Evolutionary conservation across 495 filamentous ascomycete genomes (phyloP).

Genomic region (Bathelium albidoporum): DNA sequence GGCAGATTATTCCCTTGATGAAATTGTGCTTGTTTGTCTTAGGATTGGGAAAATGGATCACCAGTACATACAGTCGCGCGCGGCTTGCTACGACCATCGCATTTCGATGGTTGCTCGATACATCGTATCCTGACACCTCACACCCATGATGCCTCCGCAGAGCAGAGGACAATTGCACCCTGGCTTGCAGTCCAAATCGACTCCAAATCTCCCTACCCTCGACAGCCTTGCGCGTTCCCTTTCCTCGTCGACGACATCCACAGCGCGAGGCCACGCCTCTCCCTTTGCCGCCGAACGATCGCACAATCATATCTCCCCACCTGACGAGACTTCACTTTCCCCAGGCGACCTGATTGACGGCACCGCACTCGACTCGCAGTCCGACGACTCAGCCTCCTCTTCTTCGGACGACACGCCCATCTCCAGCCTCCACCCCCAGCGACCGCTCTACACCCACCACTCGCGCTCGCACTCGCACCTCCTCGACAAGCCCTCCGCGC

Average conservation of each 20-base stretch:
- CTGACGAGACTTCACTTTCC: constrained; percentile 22
- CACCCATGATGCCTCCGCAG: constrained; percentile 26
- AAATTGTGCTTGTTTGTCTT: too few relatives aligned
- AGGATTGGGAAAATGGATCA: too few relatives aligned
- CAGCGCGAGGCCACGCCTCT: not conserved
- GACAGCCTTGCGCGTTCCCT: constrained; percentile 3
- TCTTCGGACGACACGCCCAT: constrained; percentile 14
- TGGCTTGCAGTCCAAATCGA: constrained; percentile 31
- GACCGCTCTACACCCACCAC: constrained; percentile 18
- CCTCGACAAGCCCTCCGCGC: constrained; percentile 15
- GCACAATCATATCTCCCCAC: constrained; percentile 12
- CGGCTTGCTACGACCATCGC: too few relatives aligned
- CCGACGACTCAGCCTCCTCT: not conserved
- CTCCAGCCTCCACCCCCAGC: constrained; percentile 15
- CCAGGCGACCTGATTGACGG: constrained; percentile 26
- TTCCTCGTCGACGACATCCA: constrained; percentile 2
- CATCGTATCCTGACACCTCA: not conserved
- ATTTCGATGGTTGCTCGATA: too few relatives aligned
- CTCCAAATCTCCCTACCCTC: constrained; percentile 31
- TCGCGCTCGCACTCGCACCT: constrained; percentile 29
- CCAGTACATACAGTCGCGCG: too few relatives aligned
- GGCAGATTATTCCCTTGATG: too few relatives aligned
- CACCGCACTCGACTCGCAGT: constrained; percentile 18
- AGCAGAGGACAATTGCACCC: constrained; percentile 24
- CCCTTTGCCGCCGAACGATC: constrained; percentile 5